Percentiles rank a stretch among this genome's conserved stretches.
phyloP scores from a whole-genome alignment of 164 flowering plant species.

The Magnolia kwangsiensis region DNA sequence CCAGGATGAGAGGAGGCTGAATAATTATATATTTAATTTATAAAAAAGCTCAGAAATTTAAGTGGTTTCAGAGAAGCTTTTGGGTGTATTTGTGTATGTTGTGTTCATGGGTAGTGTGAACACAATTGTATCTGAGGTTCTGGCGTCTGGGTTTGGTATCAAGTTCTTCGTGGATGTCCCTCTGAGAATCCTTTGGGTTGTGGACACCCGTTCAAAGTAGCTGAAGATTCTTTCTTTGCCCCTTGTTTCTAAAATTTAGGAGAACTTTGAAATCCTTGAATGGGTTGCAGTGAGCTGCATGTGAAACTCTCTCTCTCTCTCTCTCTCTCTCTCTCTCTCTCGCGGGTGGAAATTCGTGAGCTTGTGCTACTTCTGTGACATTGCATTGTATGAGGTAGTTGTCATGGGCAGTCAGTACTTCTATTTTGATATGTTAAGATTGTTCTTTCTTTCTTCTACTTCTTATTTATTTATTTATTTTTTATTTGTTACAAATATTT shows the following conservation, averaged over 20 bases:
- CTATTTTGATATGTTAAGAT: background rate
- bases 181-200: background rate
- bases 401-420: background rate
- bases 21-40: too few species aligned
- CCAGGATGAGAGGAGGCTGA: too few species aligned
- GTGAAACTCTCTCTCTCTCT: background rate
- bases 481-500: background rate
- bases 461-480: background rate
- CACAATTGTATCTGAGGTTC: background rate
- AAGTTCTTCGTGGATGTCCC: background rate
- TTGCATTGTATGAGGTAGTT: background rate
- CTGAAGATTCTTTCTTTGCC: background rate
- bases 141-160: background rate
- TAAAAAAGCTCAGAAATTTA: background rate
- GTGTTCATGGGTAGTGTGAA: background rate
- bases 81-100: background rate
- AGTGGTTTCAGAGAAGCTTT: background rate
- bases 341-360: background rate
- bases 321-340: background rate
- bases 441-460: background rate
- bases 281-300: background rate
- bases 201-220: too few species aligned
- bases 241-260: background rate
- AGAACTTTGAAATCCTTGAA: background rate
- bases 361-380: background rate